Conservation (phyloP, 768 basidiomycete genomes). For the Galerina marginata region DNA sequence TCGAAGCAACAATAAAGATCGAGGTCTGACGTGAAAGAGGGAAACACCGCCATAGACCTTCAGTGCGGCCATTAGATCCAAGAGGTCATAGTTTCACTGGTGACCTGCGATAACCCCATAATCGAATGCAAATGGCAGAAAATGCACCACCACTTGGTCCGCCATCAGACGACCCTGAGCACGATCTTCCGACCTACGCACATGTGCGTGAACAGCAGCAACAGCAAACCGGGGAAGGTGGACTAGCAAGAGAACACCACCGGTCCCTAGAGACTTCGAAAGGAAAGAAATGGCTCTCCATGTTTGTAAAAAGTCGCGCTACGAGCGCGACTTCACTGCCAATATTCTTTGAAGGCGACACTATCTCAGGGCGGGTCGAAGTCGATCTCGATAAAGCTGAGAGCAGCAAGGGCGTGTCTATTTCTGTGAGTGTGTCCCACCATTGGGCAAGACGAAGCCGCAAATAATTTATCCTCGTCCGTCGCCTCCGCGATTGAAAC, state of each 20-base stretch:
- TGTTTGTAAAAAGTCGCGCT: conserved; percentile 55
- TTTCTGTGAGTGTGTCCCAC: conserved; percentile 42
- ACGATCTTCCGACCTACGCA: conserved; percentile 25
- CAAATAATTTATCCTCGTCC: neutral
- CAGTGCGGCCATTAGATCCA: too few relatives aligned
- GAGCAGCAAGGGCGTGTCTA: conserved; percentile 50
- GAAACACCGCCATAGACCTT: neutral
- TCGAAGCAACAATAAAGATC: neutral
- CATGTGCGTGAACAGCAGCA: conserved; percentile 6
- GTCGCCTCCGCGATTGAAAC: neutral
- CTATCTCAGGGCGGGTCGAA: conserved; percentile 54
- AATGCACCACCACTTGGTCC: conserved; percentile 13
- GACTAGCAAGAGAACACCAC: conserved; percentile 36
- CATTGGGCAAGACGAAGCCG: too few relatives aligned
- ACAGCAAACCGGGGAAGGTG: neutral
- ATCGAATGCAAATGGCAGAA: conserved; percentile 6
- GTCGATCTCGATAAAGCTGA: conserved; percentile 56
- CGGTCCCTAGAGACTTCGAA: conserved; percentile 48
- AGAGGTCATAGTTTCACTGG: too few relatives aligned
- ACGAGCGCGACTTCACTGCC: conserved; percentile 43
- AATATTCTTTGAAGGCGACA: conserved; percentile 52
- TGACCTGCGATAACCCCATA: neutral
- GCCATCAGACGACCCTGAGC: conserved; percentile 17
- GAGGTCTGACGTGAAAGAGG: neutral
- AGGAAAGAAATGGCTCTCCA: conserved; percentile 53